Conservation (phyloP, 2,329 filamentous ascomycete genomes). For the Trichoderma gracile region DNA sequence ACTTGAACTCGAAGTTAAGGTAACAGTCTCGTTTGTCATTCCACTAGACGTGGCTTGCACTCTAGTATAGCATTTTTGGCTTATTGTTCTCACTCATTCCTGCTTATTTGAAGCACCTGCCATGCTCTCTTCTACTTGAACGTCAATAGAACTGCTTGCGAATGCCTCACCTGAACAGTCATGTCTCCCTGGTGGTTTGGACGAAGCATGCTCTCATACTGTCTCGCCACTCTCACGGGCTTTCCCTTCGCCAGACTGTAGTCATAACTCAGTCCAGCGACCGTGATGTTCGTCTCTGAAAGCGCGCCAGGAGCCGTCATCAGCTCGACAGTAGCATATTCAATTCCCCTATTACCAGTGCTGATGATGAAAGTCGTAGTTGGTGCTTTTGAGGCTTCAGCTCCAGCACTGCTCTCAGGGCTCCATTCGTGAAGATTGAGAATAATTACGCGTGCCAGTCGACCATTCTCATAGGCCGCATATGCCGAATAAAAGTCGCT, state of each 20-base stretch:
- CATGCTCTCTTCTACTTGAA: constrained; percentile 2
- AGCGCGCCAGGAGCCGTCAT: constrained; percentile 21
- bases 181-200: not conserved
- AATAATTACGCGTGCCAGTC: not conserved
- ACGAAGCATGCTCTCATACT: not conserved
- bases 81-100: not conserved
- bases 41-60: not conserved
- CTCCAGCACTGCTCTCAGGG: not conserved
- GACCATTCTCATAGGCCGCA: constrained; percentile 12
- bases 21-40: not conserved
- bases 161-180: constrained; percentile 6
- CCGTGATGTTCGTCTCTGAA: constrained; percentile 22
- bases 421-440: constrained; percentile 22
- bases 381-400: not conserved
- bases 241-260: constrained; percentile 14
- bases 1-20: not conserved
- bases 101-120: not conserved
- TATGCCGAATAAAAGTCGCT: constrained; percentile 24
- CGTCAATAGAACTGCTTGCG: constrained; percentile 19
- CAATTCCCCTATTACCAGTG: not conserved
- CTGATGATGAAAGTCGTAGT: not conserved
- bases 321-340: constrained; percentile 22
- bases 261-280: constrained; percentile 22
- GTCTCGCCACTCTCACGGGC: constrained; percentile 10
- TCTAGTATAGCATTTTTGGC: not conserved